Base-by-base conservation (phyloP, 768 basidiomycete genomes). In the Podaxis carcinomalis region DNA sequence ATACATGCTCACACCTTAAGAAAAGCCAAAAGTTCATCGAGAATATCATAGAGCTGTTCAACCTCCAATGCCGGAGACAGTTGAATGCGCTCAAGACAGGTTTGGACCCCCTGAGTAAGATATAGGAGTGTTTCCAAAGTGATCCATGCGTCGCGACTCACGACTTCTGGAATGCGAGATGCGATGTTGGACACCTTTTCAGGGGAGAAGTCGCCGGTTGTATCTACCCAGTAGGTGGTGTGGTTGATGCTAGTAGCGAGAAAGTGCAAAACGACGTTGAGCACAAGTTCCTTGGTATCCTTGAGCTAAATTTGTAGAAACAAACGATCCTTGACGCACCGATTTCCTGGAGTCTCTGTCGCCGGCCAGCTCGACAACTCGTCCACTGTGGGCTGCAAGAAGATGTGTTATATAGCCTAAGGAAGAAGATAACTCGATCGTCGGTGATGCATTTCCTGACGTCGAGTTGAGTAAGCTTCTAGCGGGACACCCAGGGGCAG, bases 291-390 rank as follows among this genome's bases (percentile, higher is more conserved):
- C 91, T 92, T 66, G 44, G 61, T 5, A 35, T n/a, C 28, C 3
- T 7, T 54, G 10, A 53, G 59, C 19, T 59, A 37, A 52, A 32
- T 19, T 9, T 16, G 42, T 44, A n/a, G 39, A n/a, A 44, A 4
- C 42, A 19, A 44, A n/a, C 14, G 5, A 16, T 50, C 52, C 23
- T n/a, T 44, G 62, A 57, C 84, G 62, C 68, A 90, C 91, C 61
- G 87, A 84, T 78, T 90, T 92, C 36, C 89, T 89, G 13, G 85
- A 82, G 5, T 75, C 78, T 68, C 72, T 78, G 19, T 84, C 81
- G 9, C 90, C 91, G 28, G 89, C 86, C 39, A 92, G 76, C 66
- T 92, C 89, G 53, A 89, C 74, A 13, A 92, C 76, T 23, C 78
- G 77, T 50, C 78, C 73, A 19, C 75, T 46, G 28, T 60, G 51